These are phyloP conservation scores for Pythium coloratum DNA, from an alignment of 352 stramenopile species.

Conservation along the genomic window DNA sequence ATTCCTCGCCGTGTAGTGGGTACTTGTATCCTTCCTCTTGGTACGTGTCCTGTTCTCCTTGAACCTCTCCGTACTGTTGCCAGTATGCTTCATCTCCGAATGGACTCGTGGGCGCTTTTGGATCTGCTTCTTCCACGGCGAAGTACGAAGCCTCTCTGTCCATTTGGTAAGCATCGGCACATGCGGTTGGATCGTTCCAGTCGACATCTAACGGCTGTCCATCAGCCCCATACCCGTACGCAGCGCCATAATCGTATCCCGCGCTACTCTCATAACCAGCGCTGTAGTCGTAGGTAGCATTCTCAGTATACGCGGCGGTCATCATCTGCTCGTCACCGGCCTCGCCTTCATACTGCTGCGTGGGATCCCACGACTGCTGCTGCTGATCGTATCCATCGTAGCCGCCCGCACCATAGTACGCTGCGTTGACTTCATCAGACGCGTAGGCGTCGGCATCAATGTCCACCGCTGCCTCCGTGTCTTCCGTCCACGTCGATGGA, in stretches of 20 bases:
- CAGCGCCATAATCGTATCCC: conserved; percentile 1
- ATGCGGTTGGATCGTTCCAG: conserved; percentile 11
- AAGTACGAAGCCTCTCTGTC: conserved; percentile 21
- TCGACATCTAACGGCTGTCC: not conserved
- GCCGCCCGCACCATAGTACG: not conserved
- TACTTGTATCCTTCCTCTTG: not conserved
- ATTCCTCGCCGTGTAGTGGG: not conserved
- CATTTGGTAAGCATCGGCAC: not conserved
- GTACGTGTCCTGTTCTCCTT: not conserved
- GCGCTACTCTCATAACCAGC: not conserved
- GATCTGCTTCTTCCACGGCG: conserved; percentile 14
- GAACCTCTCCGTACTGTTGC: conserved; percentile 32
- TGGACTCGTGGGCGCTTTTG: conserved; percentile 19
- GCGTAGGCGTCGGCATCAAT: conserved; percentile 3
- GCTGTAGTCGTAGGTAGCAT: not conserved
- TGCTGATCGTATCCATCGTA: not conserved
- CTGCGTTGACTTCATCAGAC: conserved; percentile 2
- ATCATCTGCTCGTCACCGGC: not conserved
- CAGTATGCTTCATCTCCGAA: conserved; percentile 58
- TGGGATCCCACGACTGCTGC: not conserved
- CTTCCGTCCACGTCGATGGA: not conserved
- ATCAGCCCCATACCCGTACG: conserved; percentile 11
- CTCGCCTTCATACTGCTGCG: not conserved
- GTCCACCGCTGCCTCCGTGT: not conserved
- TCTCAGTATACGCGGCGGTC: not conserved